phyloP scores from a whole-genome alignment of 768 basidiomycete genomes.

The Daedalea quercina region DNA sequence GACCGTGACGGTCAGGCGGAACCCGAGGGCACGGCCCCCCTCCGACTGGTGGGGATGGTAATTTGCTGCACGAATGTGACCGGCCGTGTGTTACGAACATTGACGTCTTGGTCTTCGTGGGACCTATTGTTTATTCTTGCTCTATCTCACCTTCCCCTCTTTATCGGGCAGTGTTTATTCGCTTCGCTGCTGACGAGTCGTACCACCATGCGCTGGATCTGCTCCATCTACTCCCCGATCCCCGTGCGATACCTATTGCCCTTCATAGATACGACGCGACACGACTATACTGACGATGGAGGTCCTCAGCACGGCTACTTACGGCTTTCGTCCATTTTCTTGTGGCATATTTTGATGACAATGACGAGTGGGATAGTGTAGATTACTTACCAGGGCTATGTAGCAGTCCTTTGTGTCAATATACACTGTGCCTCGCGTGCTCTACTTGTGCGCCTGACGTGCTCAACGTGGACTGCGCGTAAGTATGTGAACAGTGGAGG shows the following conservation, averaged over 20 bases:
- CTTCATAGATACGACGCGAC: constrained; percentile 9
- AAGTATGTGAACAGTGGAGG: too few relatives aligned
- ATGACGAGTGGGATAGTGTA: not conserved
- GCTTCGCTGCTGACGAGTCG: constrained; percentile 10
- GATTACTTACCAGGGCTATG: too few relatives aligned
- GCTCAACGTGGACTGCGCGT: too few relatives aligned
- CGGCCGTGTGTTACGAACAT: constrained; percentile 19
- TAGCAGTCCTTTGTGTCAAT: too few relatives aligned
- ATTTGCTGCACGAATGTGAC: constrained; percentile 2
- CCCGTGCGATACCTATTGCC: constrained; percentile 20
- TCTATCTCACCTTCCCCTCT: constrained; percentile 26
- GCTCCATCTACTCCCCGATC: constrained; percentile 20
- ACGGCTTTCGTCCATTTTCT: constrained; percentile 12
- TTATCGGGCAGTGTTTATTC: constrained; percentile 17
- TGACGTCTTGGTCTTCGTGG: constrained; percentile 23
- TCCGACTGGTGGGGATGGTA: constrained; percentile 23
- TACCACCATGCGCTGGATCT: constrained; percentile 9
- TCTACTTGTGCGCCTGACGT: too few relatives aligned
- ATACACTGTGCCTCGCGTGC: too few relatives aligned
- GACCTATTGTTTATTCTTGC: constrained; percentile 24
- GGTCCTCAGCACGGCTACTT: constrained; percentile 15
- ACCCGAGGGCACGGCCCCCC: constrained; percentile 16
- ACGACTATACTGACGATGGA: constrained; percentile 16
- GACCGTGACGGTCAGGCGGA: constrained; percentile 11
- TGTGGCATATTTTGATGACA: not conserved